A percentile compares a stretch with the other conserved stretches of the same genome.
Evolutionary conservation across 78 protist genomes (phyloP).

Genomic region (Pelomyxa schiedti): DNA sequence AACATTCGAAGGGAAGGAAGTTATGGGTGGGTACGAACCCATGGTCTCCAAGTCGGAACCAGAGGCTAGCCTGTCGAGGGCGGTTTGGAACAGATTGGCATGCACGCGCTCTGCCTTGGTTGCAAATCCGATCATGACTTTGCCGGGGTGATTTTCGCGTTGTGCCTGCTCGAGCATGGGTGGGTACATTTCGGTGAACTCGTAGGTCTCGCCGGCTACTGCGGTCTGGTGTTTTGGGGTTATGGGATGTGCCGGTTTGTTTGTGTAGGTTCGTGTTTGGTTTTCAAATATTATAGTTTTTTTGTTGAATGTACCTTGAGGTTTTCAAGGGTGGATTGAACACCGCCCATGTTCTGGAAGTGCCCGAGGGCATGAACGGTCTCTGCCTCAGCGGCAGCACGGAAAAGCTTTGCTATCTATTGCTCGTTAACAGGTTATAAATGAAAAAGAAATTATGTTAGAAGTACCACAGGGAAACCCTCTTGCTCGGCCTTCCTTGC

Average conservation of each 20-base stretch:
- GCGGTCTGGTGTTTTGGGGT: no score
- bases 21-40: not conserved
- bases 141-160: not conserved
- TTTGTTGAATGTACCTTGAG: no score
- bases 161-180: not conserved
- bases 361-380: conserved; percentile 1
- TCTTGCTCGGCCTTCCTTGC: not conserved
- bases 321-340: not conserved
- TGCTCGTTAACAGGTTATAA: not conserved
- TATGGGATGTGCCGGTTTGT: no score
- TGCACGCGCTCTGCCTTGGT: not conserved
- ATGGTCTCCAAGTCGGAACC: not conserved
- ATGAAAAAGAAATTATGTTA: not conserved
- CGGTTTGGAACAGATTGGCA: not conserved
- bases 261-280: no score
- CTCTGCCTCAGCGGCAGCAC: not conserved
- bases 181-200: conserved; percentile 5
- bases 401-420: not conserved
- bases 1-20: no score
- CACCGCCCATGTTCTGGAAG: not conserved
- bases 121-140: not conserved
- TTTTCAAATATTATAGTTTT: no score
- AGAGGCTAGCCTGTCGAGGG: not conserved
- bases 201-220: not conserved
- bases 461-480: not conserved